Percentiles rank a stretch among this genome's conserved stretches.
phyloP scores from a whole-genome alignment of 345 rosid species.

The Psidium friedrichsthalianum region DNA sequence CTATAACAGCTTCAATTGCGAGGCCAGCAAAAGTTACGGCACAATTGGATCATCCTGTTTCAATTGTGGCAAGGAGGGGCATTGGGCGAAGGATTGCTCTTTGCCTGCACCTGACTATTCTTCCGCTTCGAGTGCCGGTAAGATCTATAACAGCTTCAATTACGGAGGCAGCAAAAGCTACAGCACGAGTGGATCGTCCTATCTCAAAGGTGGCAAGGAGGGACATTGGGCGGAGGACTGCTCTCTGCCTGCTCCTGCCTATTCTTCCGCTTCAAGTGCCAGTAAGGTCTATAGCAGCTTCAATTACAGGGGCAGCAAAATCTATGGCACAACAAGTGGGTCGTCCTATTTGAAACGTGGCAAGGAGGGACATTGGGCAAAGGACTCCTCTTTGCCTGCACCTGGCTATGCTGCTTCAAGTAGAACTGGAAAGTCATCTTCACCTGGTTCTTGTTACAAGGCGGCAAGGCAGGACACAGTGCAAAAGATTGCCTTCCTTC shows the following conservation, averaged over 20 bases:
- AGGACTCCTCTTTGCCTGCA: conserved; percentile 20
- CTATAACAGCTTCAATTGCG: not conserved
- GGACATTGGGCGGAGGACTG: conserved; percentile 47
- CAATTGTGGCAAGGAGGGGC: conserved; percentile 40
- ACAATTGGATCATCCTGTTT: conserved; percentile 25
- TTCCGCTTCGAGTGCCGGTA: conserved; percentile 1
- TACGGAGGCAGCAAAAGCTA: conserved; percentile 7
- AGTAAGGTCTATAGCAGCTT: conserved; percentile 1
- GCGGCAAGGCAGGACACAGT: conserved; percentile 45
- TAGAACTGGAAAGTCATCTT: conserved; percentile 10
- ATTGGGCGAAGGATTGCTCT: conserved; percentile 40
- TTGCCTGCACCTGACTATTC: conserved; percentile 5
- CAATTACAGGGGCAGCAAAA: conserved; percentile 2
- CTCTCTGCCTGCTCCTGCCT: conserved; percentile 8
- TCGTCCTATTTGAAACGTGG: conserved; percentile 35
- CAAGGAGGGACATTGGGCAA: conserved; percentile 42
- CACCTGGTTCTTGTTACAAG: conserved; percentile 22
- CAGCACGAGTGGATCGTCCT: conserved; percentile 20
- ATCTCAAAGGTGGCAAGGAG: conserved; percentile 32
- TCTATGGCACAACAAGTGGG: conserved; percentile 12
- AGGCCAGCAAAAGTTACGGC: conserved; percentile 1
- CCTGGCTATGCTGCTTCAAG: conserved; percentile 6
- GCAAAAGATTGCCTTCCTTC: conserved; percentile 39
- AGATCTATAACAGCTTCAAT: not conserved
- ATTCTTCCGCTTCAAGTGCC: not conserved